Conservation (phyloP, 129 eudicot genomes). For the Arctium lappa region DNA sequence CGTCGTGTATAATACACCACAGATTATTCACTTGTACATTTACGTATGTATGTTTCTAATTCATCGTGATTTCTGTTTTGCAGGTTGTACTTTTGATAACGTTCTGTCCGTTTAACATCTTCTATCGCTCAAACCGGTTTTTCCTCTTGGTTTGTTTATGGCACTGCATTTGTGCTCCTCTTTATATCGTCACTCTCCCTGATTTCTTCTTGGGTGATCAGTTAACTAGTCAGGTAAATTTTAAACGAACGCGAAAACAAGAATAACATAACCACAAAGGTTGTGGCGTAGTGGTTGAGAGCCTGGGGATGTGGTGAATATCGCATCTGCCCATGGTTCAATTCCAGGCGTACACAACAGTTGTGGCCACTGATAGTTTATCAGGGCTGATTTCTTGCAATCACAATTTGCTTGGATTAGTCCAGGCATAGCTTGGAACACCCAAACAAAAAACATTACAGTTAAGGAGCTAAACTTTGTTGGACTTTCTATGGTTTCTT, state of each 20-base stretch:
- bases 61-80: slow-evolving; percentile 9
- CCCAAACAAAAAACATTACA: neutral
- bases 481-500: too few species aligned
- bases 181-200: slow-evolving; percentile 59
- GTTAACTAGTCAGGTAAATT: slow-evolving; percentile 69
- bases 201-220: slow-evolving; percentile 83
- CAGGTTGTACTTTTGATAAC: slow-evolving; percentile 51
- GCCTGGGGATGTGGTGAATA: too few species aligned
- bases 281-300: too few species aligned
- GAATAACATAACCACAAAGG: neutral
- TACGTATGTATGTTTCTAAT: neutral
- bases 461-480: neutral
- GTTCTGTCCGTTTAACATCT: slow-evolving; percentile 64
- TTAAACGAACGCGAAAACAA: neutral
- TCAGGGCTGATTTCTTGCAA: too few species aligned
- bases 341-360: too few species aligned
- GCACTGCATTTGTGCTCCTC: slow-evolving; percentile 74
- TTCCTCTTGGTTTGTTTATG: slow-evolving; percentile 50
- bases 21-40: neutral
- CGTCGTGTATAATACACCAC: neutral
- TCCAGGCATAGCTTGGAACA: too few species aligned
- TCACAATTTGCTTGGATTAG: too few species aligned
- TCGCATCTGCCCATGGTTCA: too few species aligned
- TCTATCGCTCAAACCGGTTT: slow-evolving; percentile 63
- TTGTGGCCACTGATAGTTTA: too few species aligned